phyloP scores from a whole-genome alignment of 2,329 filamentous ascomycete genomes.

The Cytospora mali region DNA sequence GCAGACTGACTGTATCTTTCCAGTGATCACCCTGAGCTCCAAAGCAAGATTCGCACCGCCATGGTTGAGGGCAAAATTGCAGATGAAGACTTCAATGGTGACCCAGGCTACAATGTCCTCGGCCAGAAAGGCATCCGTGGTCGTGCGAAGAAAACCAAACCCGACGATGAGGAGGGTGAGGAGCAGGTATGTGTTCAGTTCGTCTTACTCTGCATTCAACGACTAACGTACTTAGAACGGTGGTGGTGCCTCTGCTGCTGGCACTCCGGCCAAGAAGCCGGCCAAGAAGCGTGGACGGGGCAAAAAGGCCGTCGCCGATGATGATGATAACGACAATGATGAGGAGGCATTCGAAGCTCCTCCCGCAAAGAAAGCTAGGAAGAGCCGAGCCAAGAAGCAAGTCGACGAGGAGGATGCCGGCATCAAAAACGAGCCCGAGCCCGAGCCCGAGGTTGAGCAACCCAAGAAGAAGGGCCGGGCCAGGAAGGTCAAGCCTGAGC shows the following conservation, averaged over 20 bases:
- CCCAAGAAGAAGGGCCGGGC: slow-evolving; percentile 39
- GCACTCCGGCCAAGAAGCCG: slow-evolving; percentile 37
- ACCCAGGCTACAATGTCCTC: slow-evolving; percentile 71
- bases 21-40: slow-evolving; percentile 58
- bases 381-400: slow-evolving; percentile 32
- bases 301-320: slow-evolving; percentile 38
- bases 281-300: slow-evolving; percentile 41
- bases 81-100: slow-evolving; percentile 84
- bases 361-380: slow-evolving; percentile 45
- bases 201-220: slow-evolving; percentile 9
- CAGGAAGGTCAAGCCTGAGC: slow-evolving; percentile 35
- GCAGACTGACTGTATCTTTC: slow-evolving; percentile 18
- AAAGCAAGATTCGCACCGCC: slow-evolving; percentile 74
- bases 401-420: slow-evolving; percentile 28
- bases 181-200: slow-evolving; percentile 23
- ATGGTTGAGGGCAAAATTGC: slow-evolving; percentile 79
- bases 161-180: slow-evolving; percentile 37
- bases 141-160: slow-evolving; percentile 40
- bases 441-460: slow-evolving; percentile 54
- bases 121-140: slow-evolving; percentile 67
- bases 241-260: slow-evolving; percentile 31
- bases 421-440: slow-evolving; percentile 30
- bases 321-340: slow-evolving; percentile 31
- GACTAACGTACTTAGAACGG: slow-evolving; percentile 27
- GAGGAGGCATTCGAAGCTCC: slow-evolving; percentile 31